A percentile compares a stretch with the other conserved stretches of the same genome.
phyloP scores from a whole-genome alignment of 2,329 filamentous ascomycete genomes.

The Colletotrichum abscissum region DNA sequence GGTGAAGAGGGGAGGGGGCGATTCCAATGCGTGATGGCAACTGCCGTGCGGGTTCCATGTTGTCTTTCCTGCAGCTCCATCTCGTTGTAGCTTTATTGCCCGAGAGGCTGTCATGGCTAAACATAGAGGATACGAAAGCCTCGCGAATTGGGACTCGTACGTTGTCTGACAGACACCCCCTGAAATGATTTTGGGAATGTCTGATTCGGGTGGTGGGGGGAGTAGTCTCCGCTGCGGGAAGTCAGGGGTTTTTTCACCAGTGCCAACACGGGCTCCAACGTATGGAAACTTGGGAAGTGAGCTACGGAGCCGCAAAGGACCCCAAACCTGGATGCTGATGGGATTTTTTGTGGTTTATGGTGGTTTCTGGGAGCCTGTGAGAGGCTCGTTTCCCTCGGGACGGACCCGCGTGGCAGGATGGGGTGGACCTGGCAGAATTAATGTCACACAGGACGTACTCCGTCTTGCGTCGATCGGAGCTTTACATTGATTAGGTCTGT shows the following conservation, averaged over 20 bases:
- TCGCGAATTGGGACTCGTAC: neutral
- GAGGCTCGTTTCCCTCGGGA: constrained; percentile 5
- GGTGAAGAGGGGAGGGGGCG: neutral
- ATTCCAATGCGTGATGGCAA: neutral
- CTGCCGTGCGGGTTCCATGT: neutral
- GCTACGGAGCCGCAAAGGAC: neutral
- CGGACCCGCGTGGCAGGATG: neutral
- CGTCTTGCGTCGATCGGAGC: constrained; percentile 28
- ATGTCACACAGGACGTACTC: constrained; percentile 23
- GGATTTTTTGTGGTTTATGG: neutral
- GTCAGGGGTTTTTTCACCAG: neutral
- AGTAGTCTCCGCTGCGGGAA: constrained; percentile 4
- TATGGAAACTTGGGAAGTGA: neutral
- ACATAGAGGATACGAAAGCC: neutral
- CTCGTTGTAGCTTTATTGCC: constrained; percentile 7
- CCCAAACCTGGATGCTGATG: neutral
- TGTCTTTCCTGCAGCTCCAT: neutral
- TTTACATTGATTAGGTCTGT: constrained; percentile 24
- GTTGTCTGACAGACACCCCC: neutral
- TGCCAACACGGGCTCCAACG: neutral
- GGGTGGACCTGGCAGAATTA: constrained; percentile 24
- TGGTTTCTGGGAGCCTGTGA: constrained; percentile 7
- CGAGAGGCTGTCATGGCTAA: neutral
- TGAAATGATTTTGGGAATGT: constrained; percentile 21
- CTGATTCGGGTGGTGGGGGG: constrained; percentile 18